Base-by-base conservation (phyloP, 2,329 filamentous ascomycete genomes). In the Exophiala oligosperma region DNA sequence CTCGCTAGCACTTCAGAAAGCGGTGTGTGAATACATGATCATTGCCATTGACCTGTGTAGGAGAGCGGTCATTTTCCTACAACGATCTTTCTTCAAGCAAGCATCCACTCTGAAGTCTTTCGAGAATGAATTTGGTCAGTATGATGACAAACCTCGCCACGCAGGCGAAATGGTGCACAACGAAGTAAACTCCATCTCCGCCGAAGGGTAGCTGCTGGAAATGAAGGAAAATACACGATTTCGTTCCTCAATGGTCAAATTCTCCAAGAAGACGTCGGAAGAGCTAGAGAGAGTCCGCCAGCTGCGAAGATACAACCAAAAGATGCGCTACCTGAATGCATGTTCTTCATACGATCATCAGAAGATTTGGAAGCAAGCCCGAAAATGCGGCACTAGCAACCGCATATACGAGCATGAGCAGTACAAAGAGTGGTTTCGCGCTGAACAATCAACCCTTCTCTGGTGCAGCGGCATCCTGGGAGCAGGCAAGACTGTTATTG, bases 401-500 rank as follows among this genome's bases (percentile, higher is more conserved):
- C 61, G 57, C 52, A 49, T 64, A 14, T 48, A 43, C 6, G 32
- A 60, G 2, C 52, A 64, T 4, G 26, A 29, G 0, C 40, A 14
- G 2, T 67, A 66, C 37, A 47, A 44, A 49, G 12, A 62, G 23
- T 66, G 65, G 64, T 41, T 54, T 28, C n/a, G 54, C 14, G 26
- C 32, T 24, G 21, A 28, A 12, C 14, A 46, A 9, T 52, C 59
- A 2, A 57, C 38, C 44, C 23, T 57, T 5, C 24, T 63, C n/a
- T 67, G 66, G 66, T 64, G 60, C 38, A 56, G 54, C 29, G 66
- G 66, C 8, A 64, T 50, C 14, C 56, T 67, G 50, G 66, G 66
- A 14, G 52, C 56, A 11, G 65, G 66, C 3, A 68, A 66, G 48
- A 67, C 64, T 23, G 57, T 67, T 9, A 32, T 64, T 4, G 59